These are phyloP conservation scores for Fusarium brachygibbosum DNA, from an alignment of 2,329 filamentous ascomycete species.

Conservation along the genomic window DNA sequence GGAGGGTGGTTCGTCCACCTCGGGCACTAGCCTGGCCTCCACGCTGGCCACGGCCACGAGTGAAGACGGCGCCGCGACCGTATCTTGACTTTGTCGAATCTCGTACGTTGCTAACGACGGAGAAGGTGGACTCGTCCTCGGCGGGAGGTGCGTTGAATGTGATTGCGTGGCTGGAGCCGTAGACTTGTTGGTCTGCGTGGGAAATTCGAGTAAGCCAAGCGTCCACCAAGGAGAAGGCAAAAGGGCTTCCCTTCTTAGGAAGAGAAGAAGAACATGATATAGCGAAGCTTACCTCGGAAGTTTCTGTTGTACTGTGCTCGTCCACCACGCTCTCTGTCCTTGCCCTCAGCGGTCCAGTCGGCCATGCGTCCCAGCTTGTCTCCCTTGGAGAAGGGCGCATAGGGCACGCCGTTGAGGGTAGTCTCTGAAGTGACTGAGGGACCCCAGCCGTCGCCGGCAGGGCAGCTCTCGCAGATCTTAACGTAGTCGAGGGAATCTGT, in stretches of 20 bases:
- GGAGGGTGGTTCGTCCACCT: slow-evolving; percentile 73
- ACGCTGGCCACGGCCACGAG: slow-evolving; percentile 85
- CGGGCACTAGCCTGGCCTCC: slow-evolving; percentile 74
- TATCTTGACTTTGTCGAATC: slow-evolving; percentile 89
- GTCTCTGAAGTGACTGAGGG: slow-evolving; percentile 85
- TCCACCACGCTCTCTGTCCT: slow-evolving; percentile 83
- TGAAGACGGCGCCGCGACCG: slow-evolving; percentile 90
- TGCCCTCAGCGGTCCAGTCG: slow-evolving; percentile 94
- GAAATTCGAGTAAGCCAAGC: slow-evolving; percentile 22
- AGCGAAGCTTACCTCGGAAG: slow-evolving; percentile 79
- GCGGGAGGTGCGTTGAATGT: slow-evolving; percentile 91
- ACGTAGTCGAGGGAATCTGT: slow-evolving; percentile 69
- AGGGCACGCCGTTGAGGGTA: slow-evolving; percentile 93
- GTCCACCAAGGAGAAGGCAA: slow-evolving; percentile 2
- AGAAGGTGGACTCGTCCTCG: slow-evolving; percentile 98
- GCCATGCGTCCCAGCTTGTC: slow-evolving; percentile 99
- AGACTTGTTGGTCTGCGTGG: slow-evolving; percentile 88
- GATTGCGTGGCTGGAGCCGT: slow-evolving; percentile 88
- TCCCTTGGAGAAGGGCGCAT: slow-evolving; percentile 97
- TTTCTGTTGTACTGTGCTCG: slow-evolving; percentile 92
- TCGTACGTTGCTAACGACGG: slow-evolving; percentile 94
- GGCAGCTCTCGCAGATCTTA: slow-evolving; percentile 78
- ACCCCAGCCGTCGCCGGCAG: slow-evolving; percentile 87
- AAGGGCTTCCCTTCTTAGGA: not conserved
- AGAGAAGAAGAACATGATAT: not conserved